These are phyloP conservation scores for Candolleomyces efflorescens DNA, from an alignment of 768 basidiomycete species.

Conservation along the genomic window DNA sequence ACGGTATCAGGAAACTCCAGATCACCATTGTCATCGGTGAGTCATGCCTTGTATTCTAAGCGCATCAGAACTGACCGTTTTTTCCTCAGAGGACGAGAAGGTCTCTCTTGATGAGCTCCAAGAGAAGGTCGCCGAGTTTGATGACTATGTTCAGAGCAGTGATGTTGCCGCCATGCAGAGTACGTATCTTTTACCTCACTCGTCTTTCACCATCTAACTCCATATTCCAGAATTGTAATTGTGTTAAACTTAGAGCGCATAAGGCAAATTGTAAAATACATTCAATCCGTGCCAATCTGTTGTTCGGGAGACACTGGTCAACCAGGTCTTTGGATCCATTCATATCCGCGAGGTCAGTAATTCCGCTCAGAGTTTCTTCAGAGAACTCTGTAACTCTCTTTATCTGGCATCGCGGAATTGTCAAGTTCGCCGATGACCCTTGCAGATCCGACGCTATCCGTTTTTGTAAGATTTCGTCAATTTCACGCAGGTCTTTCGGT, in stretches of 20 bases:
- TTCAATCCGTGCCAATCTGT: neutral
- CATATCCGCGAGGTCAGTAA: too few species aligned
- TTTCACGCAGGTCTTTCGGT: too few species aligned
- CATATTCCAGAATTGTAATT: constrained; percentile 11
- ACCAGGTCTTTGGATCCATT: neutral
- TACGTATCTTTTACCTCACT: constrained; percentile 28
- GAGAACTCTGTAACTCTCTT: too few species aligned
- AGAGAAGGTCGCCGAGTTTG: constrained; percentile 81
- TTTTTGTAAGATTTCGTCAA: too few species aligned
- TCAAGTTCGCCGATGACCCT: too few species aligned
- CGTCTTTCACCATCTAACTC: neutral
- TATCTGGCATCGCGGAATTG: too few species aligned
- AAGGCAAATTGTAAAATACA: constrained; percentile 3
- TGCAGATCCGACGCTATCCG: too few species aligned
- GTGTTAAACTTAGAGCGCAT: neutral
- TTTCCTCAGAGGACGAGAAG: constrained; percentile 81
- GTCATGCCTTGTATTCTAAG: constrained; percentile 16
- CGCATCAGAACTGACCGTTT: constrained; percentile 1
- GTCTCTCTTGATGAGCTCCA: constrained; percentile 92
- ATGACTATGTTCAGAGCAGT: constrained; percentile 87
- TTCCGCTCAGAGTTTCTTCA: too few species aligned
- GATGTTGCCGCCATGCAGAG: constrained; percentile 95
- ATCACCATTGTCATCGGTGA: constrained; percentile 56
- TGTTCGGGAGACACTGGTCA: neutral
- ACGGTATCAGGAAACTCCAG: constrained; percentile 89